Percentiles rank a stretch among this genome's conserved stretches.
These are phyloP conservation scores for Penicillium robsamsonii DNA, from an alignment of 495 filamentous ascomycete genomes.

Conservation along the genomic window DNA sequence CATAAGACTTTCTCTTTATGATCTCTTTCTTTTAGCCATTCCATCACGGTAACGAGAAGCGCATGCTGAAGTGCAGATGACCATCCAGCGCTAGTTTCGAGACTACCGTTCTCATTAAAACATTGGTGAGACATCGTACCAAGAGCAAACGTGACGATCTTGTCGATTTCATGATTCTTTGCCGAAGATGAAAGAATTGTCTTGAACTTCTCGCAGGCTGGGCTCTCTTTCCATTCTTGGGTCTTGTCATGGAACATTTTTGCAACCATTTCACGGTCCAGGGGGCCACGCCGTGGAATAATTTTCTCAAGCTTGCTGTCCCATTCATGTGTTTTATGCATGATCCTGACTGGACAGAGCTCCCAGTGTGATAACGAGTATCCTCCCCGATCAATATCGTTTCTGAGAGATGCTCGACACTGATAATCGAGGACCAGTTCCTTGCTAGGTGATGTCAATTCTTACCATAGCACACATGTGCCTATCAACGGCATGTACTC, in stretches of 20 bases:
- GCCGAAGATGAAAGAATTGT: constrained; percentile 7
- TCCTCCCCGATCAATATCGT: background rate
- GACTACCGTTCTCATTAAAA: background rate
- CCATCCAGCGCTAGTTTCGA: background rate
- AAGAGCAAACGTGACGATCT: constrained; percentile 17
- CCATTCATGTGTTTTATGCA: background rate
- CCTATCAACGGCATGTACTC: background rate
- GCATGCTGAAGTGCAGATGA: constrained; percentile 15
- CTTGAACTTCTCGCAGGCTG: constrained; percentile 9
- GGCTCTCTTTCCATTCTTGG: constrained; percentile 7
- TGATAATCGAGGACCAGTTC: constrained; percentile 9
- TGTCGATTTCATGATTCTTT: constrained; percentile 10
- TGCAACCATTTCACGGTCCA: background rate
- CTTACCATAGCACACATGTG: background rate
- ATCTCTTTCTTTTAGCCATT: constrained; percentile 14
- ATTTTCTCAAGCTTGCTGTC: constrained; percentile 1
- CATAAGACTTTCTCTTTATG: background rate
- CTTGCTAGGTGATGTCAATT: constrained; percentile 8
- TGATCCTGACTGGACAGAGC: background rate
- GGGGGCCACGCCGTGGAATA: background rate
- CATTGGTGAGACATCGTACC: constrained; percentile 4
- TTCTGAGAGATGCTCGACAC: constrained; percentile 14
- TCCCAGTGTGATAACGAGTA: background rate
- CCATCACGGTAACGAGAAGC: constrained; percentile 11
- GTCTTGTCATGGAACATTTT: background rate